Evolutionary conservation across 2,329 filamentous ascomycete species (phyloP).

Genomic region (Arthrocladium fulminans): DNA sequence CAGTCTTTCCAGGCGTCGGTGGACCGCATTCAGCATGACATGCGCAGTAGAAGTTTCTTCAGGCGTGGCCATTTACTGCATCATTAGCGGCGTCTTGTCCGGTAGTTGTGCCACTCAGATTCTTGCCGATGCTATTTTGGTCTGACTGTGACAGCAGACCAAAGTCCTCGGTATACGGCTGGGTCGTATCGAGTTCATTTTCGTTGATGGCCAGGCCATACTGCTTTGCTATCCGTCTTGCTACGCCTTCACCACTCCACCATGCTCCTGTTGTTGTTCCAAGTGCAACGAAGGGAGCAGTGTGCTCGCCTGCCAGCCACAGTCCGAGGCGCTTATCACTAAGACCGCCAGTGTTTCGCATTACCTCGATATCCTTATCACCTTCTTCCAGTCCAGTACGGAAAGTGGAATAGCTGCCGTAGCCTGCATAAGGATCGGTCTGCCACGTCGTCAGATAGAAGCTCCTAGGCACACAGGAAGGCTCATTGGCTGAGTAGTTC

Average conservation of each 20-base stretch:
- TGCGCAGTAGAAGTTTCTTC: too few species aligned
- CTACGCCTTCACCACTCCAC: slow-evolving; percentile 79
- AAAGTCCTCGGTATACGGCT: neutral
- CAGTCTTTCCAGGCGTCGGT: too few species aligned
- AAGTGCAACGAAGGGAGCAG: slow-evolving; percentile 76
- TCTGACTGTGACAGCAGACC: neutral
- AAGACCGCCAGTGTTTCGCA: slow-evolving; percentile 42
- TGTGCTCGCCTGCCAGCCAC: slow-evolving; percentile 88
- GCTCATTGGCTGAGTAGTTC: slow-evolving; percentile 47
- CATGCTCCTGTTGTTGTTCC: slow-evolving; percentile 87
- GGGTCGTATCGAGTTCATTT: neutral
- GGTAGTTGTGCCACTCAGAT: neutral
- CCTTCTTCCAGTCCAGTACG: slow-evolving; percentile 63
- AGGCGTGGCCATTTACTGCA: too few species aligned
- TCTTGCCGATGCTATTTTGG: neutral
- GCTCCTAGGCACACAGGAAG: slow-evolving; percentile 53
- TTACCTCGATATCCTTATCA: slow-evolving; percentile 59
- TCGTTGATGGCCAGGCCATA: slow-evolving; percentile 12
- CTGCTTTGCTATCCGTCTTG: slow-evolving; percentile 38
- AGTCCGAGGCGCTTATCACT: slow-evolving; percentile 49
- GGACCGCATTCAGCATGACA: too few species aligned
- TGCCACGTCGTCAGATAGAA: slow-evolving; percentile 70
- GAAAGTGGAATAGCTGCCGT: slow-evolving; percentile 79
- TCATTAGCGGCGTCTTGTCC: too few species aligned
- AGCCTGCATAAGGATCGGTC: slow-evolving; percentile 67